Evolutionary conservation across 805 yeast genomes (phyloP).

Genomic region (Spathaspora arborariae): DNA sequence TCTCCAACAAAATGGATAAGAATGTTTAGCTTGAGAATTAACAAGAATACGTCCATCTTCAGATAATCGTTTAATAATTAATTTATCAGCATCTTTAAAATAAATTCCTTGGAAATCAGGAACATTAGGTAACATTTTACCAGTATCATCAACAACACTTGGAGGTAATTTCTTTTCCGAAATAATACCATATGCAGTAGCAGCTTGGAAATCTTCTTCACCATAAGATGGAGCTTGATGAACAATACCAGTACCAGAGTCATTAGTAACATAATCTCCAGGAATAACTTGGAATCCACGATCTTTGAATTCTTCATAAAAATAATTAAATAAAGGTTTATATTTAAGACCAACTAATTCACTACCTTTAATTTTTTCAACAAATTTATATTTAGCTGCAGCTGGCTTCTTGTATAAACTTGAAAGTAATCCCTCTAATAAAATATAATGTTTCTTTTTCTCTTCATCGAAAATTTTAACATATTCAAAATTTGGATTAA

Average conservation of each 20-base stretch:
- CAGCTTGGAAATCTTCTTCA: conserved; percentile 93
- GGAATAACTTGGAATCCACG: conserved; percentile 78
- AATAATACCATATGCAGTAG: conserved; percentile 72
- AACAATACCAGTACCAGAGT: conserved; percentile 98
- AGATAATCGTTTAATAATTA: conserved; percentile 80
- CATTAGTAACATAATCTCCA: conserved; percentile 83
- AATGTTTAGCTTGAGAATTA: conserved; percentile 83
- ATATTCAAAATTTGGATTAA: conserved; percentile 86
- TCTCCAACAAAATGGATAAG: conserved; percentile 99
- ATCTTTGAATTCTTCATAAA: conserved; percentile 68
- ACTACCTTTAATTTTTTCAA: conserved; percentile 75
- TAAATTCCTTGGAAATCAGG: conserved; percentile 74
- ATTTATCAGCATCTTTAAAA: conserved; percentile 94
- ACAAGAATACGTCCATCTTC: conserved; percentile 71
- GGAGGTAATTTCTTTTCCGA: conserved; percentile 71
- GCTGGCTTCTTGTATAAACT: conserved; percentile 93
- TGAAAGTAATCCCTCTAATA: conserved; percentile 78
- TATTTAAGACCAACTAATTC: conserved; percentile 78
- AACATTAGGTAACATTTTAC: conserved; percentile 76
- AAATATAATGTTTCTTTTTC: conserved; percentile 72
- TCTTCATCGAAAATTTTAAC: conserved; percentile 90
- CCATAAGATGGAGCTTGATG: conserved; percentile 99
- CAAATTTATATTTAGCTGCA: conserved; percentile 78
- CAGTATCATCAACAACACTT: conserved; percentile 91
- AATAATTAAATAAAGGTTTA: conserved; percentile 80